These are phyloP conservation scores for Porphyrellus cyaneotinctus DNA, from an alignment of 768 basidiomycete genomes.

Conservation along the genomic window DNA sequence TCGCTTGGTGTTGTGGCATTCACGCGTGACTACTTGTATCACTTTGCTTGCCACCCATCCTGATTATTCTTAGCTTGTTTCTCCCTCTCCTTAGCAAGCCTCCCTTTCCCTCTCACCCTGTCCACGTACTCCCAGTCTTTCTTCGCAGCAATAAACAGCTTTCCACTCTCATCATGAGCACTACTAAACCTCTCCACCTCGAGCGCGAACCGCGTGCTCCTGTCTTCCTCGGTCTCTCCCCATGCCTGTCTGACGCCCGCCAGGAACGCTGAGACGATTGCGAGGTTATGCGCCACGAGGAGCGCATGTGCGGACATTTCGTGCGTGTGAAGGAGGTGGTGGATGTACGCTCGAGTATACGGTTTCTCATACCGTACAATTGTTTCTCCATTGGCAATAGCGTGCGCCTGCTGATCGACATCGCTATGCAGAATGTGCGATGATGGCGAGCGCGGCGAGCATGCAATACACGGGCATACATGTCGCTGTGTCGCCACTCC, in stretches of 20 bases:
- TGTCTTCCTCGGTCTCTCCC: neutral
- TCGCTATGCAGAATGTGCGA: slow-evolving; percentile 43
- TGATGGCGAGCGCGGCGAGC: slow-evolving; percentile 42
- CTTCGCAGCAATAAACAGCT: slow-evolving; percentile 50
- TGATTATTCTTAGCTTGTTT: slow-evolving; percentile 23
- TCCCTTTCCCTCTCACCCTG: slow-evolving; percentile 67
- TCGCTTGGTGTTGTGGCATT: too few relatives aligned
- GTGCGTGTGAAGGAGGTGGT: slow-evolving; percentile 84
- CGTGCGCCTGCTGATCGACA: slow-evolving; percentile 33
- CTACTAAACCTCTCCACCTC: slow-evolving; percentile 51
- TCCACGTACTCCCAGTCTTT: slow-evolving; percentile 64
- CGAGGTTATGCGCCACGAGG: slow-evolving; percentile 71
- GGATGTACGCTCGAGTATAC: slow-evolving; percentile 61
- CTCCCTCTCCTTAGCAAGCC: slow-evolving; percentile 60
- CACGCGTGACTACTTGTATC: too few relatives aligned
- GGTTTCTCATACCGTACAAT: slow-evolving; percentile 26
- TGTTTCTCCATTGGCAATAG: neutral
- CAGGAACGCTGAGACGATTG: slow-evolving; percentile 64
- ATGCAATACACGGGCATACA: slow-evolving; percentile 53
- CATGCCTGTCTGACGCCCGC: slow-evolving; percentile 46
- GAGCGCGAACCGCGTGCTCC: slow-evolving; percentile 27
- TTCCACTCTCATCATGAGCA: slow-evolving; percentile 46
- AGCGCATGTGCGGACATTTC: slow-evolving; percentile 85
- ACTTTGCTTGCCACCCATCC: neutral
- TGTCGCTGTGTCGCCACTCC: neutral